Conservation (phyloP, 2,329 filamentous ascomycete genomes). For the Pestalotiopsis sp. region DNA sequence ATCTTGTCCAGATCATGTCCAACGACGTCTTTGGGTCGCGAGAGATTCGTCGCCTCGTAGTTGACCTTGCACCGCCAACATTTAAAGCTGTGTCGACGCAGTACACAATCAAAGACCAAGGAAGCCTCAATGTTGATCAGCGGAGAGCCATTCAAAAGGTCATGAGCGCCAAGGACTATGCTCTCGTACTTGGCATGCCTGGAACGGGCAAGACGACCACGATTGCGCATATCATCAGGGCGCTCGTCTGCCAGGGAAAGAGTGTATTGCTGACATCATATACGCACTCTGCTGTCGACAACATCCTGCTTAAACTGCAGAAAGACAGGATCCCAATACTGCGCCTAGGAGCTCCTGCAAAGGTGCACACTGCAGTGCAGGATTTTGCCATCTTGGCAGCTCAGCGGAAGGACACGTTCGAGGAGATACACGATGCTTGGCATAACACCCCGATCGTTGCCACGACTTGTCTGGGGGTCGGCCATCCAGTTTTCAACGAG, state of each 20-base stretch:
- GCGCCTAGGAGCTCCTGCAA: slow-evolving; percentile 81
- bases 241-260: slow-evolving; percentile 85
- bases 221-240: slow-evolving; percentile 94
- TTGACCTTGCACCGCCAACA: slow-evolving; percentile 72
- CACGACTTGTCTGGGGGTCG: slow-evolving; percentile 91
- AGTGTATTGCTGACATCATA: slow-evolving; percentile 93
- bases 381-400: slow-evolving; percentile 81
- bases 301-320: slow-evolving; percentile 91
- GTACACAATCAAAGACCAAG: slow-evolving; percentile 63
- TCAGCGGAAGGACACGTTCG: slow-evolving; percentile 73
- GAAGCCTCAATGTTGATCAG: slow-evolving; percentile 84
- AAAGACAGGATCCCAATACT: slow-evolving; percentile 77
- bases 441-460: slow-evolving; percentile 87
- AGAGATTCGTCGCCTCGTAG: slow-evolving; percentile 76
- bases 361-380: slow-evolving; percentile 86
- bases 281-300: slow-evolving; percentile 97
- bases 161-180: slow-evolving; percentile 93
- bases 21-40: slow-evolving; percentile 71
- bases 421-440: slow-evolving; percentile 83
- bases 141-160: slow-evolving; percentile 87
- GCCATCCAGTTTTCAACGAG: slow-evolving; percentile 84
- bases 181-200: slow-evolving; percentile 96
- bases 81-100: slow-evolving; percentile 71
- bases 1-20: slow-evolving; percentile 90
- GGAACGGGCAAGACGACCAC: slow-evolving; percentile 98